Conservation (phyloP, 2,329 filamentous ascomycete genomes). For the Monilinia aucupariae region DNA sequence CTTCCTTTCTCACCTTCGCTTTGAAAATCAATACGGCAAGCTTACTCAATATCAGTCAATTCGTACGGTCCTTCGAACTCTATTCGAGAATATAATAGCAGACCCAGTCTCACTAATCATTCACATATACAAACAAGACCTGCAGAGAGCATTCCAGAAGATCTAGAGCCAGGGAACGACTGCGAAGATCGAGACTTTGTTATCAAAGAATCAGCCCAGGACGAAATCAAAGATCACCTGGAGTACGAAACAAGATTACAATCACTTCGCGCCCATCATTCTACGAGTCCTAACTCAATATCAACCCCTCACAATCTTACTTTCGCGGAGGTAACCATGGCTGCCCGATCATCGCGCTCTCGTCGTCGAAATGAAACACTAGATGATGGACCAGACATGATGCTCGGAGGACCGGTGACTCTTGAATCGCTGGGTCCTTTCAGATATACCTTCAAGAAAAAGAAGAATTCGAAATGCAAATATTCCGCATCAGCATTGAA, state of each 20-base stretch:
- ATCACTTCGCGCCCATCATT: background rate
- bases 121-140: slow-evolving; percentile 16
- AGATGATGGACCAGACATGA: slow-evolving; percentile 12
- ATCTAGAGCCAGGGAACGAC: background rate
- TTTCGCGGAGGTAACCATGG: slow-evolving; percentile 19
- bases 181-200: slow-evolving; percentile 6
- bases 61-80: background rate
- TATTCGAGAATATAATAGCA: slow-evolving; percentile 9
- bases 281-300: background rate
- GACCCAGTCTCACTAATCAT: slow-evolving; percentile 2
- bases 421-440: slow-evolving; percentile 19
- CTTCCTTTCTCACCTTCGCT: slow-evolving; percentile 13
- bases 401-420: slow-evolving; percentile 15
- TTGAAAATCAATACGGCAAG: background rate
- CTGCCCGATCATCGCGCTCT: slow-evolving; percentile 11
- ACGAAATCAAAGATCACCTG: slow-evolving; percentile 17
- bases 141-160: background rate
- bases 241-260: slow-evolving; percentile 5
- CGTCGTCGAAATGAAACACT: slow-evolving; percentile 11
- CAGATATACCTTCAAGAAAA: slow-evolving; percentile 20
- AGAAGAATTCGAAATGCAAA: slow-evolving; percentile 15
- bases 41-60: slow-evolving; percentile 15
- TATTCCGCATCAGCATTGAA: background rate
- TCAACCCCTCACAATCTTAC: background rate
- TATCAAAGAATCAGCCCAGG: slow-evolving; percentile 14